Evolutionary conservation across 2,329 filamentous ascomycete species (phyloP).

Genomic region (Moelleriella libera): DNA sequence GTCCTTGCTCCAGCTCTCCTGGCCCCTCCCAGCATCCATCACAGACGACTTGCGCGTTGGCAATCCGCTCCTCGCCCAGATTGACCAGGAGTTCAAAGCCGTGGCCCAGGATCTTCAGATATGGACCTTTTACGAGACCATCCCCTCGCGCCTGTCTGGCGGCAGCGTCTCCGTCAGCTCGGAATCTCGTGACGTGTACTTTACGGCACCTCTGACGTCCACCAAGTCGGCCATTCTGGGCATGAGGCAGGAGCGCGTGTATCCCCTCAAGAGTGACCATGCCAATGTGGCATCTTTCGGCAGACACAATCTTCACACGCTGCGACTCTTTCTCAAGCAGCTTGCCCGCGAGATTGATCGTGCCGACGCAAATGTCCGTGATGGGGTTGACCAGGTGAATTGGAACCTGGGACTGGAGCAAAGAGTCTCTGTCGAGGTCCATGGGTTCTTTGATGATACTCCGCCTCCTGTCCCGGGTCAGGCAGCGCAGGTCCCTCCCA

Average conservation of each 20-base stretch:
- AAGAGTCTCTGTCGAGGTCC: conserved; percentile 39
- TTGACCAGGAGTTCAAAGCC: conserved; percentile 40
- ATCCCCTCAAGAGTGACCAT: conserved; percentile 39
- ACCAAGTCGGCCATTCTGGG: conserved; percentile 39
- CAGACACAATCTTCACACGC: conserved; percentile 29
- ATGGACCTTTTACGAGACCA: conserved; percentile 50
- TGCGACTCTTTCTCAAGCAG: conserved; percentile 25
- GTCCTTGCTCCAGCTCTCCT: conserved; percentile 33
- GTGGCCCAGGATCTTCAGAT: conserved; percentile 43
- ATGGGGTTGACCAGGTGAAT: conserved; percentile 1
- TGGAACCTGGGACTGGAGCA: conserved; percentile 32
- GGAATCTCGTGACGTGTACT: conserved; percentile 30
- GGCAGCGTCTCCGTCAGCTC: conserved; percentile 5
- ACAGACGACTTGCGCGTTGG: conserved; percentile 35
- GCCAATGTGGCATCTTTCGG: conserved; percentile 41
- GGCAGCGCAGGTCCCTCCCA: conserved; percentile 6
- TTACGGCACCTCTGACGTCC: conserved; percentile 44
- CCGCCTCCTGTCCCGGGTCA: neutral
- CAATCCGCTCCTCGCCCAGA: conserved; percentile 30
- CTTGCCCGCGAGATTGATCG: conserved; percentile 16
- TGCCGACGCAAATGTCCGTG: conserved; percentile 16
- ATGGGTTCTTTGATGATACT: conserved; percentile 45
- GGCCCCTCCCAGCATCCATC: conserved; percentile 34
- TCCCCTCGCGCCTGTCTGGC: conserved; percentile 41
- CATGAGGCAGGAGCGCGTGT: conserved; percentile 35